These are phyloP conservation scores for Vitis hybrid DNA, from an alignment of 177 flowering plant species.

Conservation along the genomic window DNA sequence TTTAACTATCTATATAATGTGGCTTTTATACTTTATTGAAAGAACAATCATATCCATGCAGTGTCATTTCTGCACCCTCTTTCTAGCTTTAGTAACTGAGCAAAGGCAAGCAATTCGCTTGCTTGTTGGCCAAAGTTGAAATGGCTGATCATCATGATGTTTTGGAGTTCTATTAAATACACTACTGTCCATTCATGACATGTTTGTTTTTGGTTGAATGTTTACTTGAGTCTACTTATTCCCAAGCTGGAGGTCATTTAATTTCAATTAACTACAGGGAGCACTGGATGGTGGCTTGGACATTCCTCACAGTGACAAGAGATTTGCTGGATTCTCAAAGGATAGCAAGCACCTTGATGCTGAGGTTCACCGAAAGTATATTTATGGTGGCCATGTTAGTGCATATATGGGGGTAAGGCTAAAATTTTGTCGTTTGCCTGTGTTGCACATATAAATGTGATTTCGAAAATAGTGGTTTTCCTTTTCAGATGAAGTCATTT, in stretches of 20 bases:
- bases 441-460: neutral
- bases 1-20: too few species aligned
- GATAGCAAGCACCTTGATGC: conserved; percentile 79
- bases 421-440: neutral
- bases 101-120: too few species aligned
- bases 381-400: conserved; percentile 88
- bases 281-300: conserved; percentile 94
- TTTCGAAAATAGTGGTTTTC: neutral
- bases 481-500: neutral
- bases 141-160: too few species aligned
- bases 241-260: neutral
- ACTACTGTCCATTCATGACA: too few species aligned
- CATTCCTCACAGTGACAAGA: conserved; percentile 92
- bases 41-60: too few species aligned
- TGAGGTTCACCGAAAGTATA: conserved; percentile 82
- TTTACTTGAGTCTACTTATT: too few species aligned
- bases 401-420: conserved; percentile 70
- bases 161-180: too few species aligned
- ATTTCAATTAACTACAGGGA: conserved; percentile 43
- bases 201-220: neutral
- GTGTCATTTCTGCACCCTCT: too few species aligned
- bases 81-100: too few species aligned
- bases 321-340: conserved; percentile 85
- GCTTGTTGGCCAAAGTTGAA: too few species aligned
- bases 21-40: too few species aligned